Evolutionary conservation across 805 yeast genomes (phyloP).

Genomic region (Teunomyces cretensis): DNA sequence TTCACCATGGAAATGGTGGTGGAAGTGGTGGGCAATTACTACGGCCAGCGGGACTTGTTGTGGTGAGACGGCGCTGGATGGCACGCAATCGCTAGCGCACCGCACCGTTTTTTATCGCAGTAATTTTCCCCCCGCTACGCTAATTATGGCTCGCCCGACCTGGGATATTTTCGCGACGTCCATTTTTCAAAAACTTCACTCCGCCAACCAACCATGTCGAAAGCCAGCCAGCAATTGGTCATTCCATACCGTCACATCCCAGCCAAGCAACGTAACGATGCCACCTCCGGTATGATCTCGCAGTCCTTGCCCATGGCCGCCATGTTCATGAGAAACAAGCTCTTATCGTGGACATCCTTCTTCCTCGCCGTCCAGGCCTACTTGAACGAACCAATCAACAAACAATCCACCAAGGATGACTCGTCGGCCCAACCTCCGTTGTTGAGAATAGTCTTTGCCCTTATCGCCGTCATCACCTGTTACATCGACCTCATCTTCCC

Average conservation of each 20-base stretch:
- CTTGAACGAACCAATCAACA: constrained; percentile 43
- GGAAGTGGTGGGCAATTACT: constrained; percentile 31
- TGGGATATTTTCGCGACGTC: not conserved
- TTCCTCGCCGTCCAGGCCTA: constrained; percentile 50
- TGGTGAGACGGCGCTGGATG: not conserved
- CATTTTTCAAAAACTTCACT: not conserved
- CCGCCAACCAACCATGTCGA: constrained; percentile 1
- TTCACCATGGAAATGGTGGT: constrained; percentile 33
- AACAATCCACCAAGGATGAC: constrained; percentile 23
- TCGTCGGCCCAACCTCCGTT: constrained; percentile 43
- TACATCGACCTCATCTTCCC: constrained; percentile 56
- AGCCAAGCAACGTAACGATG: constrained; percentile 47
- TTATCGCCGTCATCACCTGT: constrained; percentile 50
- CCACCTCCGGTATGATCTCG: constrained; percentile 43
- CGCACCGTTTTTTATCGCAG: too few relatives aligned
- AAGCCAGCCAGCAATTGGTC: constrained; percentile 3
- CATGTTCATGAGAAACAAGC: constrained; percentile 60
- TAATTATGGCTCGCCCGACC: not conserved
- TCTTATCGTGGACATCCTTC: constrained; percentile 56
- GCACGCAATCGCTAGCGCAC: too few relatives aligned
- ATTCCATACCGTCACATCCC: constrained; percentile 45
- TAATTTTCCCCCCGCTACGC: too few relatives aligned
- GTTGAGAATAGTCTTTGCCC: constrained; percentile 46
- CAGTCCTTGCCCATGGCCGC: constrained; percentile 70
- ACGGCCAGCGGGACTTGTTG: constrained; percentile 35